Evolutionary conservation across 2,329 filamentous ascomycete species (phyloP).

Genomic region (Fusarium beomiforme): DNA sequence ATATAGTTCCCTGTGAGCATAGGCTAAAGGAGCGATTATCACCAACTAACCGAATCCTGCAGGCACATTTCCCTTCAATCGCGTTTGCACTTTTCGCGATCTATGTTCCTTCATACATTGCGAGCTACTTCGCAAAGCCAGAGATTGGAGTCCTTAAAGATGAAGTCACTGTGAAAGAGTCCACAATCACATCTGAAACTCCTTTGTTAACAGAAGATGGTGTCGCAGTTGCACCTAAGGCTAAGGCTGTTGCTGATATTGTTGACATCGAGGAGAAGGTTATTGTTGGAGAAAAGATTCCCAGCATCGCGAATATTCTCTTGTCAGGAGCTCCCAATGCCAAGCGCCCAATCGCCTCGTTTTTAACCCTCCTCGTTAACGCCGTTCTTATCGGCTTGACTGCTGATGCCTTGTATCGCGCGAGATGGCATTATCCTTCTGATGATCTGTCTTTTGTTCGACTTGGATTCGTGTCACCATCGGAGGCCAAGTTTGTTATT

Average conservation of each 20-base stretch:
- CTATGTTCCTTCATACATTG: constrained; percentile 72
- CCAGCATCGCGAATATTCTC: constrained; percentile 71
- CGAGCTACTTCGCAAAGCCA: constrained; percentile 65
- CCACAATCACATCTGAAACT: constrained; percentile 45
- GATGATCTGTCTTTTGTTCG: constrained; percentile 86
- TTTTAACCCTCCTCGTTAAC: constrained; percentile 78
- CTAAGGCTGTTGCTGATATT: constrained; percentile 56
- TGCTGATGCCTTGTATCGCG: constrained; percentile 81
- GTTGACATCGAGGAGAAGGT: constrained; percentile 73
- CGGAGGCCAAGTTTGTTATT: constrained; percentile 81
- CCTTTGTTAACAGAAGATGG: constrained; percentile 47
- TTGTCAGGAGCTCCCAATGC: constrained; percentile 81
- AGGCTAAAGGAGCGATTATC: constrained; percentile 6
- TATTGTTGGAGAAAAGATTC: constrained; percentile 65
- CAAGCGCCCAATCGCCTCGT: constrained; percentile 71
- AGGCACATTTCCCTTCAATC: constrained; percentile 59
- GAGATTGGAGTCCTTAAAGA: constrained; percentile 69
- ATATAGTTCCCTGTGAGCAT: constrained; percentile 50
- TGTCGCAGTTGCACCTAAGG: constrained; percentile 41
- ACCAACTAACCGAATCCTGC: constrained; percentile 16
- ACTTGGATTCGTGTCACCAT: constrained; percentile 85
- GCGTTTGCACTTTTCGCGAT: constrained; percentile 72
- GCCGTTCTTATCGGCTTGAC: constrained; percentile 73
- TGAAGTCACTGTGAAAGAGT: constrained; percentile 64
- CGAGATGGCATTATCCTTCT: constrained; percentile 73